Base-by-base conservation (phyloP, 768 basidiomycete genomes). In the Clitopilus passeckerianus region DNA sequence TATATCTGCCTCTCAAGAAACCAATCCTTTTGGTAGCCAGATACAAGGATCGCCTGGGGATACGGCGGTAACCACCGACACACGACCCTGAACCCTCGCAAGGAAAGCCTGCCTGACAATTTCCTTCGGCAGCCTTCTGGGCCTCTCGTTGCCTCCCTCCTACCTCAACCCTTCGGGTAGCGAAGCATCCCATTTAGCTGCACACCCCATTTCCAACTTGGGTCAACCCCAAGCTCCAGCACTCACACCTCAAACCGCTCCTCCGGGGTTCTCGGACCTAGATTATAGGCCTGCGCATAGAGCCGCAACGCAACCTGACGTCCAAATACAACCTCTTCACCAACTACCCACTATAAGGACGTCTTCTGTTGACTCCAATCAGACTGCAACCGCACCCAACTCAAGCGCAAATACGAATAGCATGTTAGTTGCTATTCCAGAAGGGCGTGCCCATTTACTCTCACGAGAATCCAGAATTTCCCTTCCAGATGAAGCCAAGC, bases 401-500 rank as follows among this genome's bases (percentile, higher is more conserved):
- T 57, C 65, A 50, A 54, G 59, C 60, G 56, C 62, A 43, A 56
- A 59, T 60, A 56, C 65, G 46, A 54, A 59, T 60, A 59, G 56
- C 65, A 66, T 75, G 64, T 71, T 78, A 0, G 69, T 75, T 9
- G 65, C 73, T 1, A 65, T 74, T 6, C 60, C 65, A 27, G 76
- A 76, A 66, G 67, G 67, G 61, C 70, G 71, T 20, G 69, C 70
- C n/a, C 68, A 73, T 43, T 56, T 67, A 5, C 63, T 76, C 16
- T 81, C 83, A n/a, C 81, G 86, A 57, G 86, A 87, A 55, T 91
- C 89, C 8, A 80, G 81, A 22, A 82, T 87, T 54, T 84, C 86
- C 34, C 77, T 91, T 35, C 88, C 91, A 0, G 89, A 91, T 57
- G 91, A 93, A 69, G 87, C 90, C 15, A 83, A 78, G 62, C 84